Evolutionary conservation across 768 basidiomycete genomes (phyloP), one percentile per base, ranked within the genome.

Genomic region (Termitomyces sp.): DNA sequence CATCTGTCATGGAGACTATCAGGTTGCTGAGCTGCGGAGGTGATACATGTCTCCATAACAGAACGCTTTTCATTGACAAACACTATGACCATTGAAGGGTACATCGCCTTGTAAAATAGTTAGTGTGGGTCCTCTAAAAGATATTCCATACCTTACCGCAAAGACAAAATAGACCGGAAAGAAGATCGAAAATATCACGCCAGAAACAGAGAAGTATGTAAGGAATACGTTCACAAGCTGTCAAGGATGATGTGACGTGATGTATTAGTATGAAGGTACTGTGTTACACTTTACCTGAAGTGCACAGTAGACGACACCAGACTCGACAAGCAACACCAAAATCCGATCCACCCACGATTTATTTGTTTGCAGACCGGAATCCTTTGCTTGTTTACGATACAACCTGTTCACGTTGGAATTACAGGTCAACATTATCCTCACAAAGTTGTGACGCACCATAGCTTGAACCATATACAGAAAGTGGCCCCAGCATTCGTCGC

Each of bases 91-190:
- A 39, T 39, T 20, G 51, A 39, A 27, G 51, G 51, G 37, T 52
- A 52, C 37, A 52, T 30, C 5, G 51, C 51, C 51, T 52, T 5
- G 9, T 27, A 7, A 30, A 40, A 30, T 13, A 3, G 9, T 52
- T 36, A 39, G 37, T 13, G n/a, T 14, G 10, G 36, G 9, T 37
- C 16, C 22, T 49, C 22, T n/a, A n/a, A n/a, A 34, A 24, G 13
- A 27, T n/a, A 5, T n/a, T n/a, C 2, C 18, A 39, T 1, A 49
- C 5, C 37, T 39, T 6, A 51, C 50, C 6, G 51, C 30, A 10
- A 52, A 52, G 12, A 52, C 51, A 30, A 52, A 20, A 52, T 52
- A 52, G 26, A 52, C 3, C 13, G 51, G 51, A 52, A 52, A 52
- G 13, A 39, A 9, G 7, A 52, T n/a, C 4, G 51, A 52, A 10